Base-by-base conservation (phyloP, 148 eudicot genomes). In the Rhododendron henanense region DNA sequence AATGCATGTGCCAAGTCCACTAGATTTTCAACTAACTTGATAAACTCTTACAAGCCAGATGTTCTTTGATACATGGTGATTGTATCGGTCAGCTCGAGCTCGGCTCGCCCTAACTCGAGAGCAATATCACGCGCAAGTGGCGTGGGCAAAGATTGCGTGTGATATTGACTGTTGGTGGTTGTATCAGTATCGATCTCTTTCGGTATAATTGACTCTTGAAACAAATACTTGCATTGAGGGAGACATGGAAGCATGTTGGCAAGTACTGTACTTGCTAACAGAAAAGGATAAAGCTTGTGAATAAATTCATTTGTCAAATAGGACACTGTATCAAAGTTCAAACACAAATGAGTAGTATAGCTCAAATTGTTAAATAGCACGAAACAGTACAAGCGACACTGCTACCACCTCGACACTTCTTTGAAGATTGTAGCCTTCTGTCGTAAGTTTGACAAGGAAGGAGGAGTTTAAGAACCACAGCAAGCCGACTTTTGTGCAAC, bases 401-500 rank as follows among this genome's bases (percentile, higher is more conserved):
- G 76, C 39, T 71, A 14, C 76, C 76, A 71, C 41, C 39, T 71
- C 9, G 41, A 71, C 76, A 33, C 19, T 8, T 41, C 39, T 31
- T 71, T 33, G 76, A 71, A 71, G 76, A 71, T 71, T 69, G 75
- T 69, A 14, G 76, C 76, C 76, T 71, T 4, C 76, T 71, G 76
- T 10, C 33, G 41, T 71, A 71, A 71, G 76, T 33, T 71, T 31
- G 76, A 71, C 39, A 71, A 33, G 4, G 14, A 71, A 31, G 76
- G 37, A 71, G 19, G 76, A 14, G 76, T 71, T 71, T 75, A 91
- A 33, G 91, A 92, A 74, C 98, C 95, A 86, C 98, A 96, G 89
- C 98, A 96, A 83, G 96, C 91, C 10, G 98, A 96, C 87, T 92
- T 94, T 82, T 92, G 90, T 9, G 98, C 91, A 83, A 89, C 79